Evolutionary conservation across 345 rosid genomes (phyloP), one percentile per base, ranked within the genome.

Genomic region (Hibiscus syriacus): DNA sequence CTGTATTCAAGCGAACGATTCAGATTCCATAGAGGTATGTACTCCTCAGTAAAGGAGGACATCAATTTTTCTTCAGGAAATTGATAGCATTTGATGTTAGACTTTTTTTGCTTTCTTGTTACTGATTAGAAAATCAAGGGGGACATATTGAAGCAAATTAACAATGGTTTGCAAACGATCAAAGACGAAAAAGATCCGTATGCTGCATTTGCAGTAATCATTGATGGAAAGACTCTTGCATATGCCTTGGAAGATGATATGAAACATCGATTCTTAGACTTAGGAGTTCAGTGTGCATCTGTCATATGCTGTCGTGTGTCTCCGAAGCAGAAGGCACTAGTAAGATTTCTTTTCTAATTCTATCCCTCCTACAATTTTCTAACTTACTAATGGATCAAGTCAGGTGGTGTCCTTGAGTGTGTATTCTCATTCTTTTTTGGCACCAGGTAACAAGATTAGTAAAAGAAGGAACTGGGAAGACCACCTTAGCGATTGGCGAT

Each of bases 401-500:
- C 62, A 11, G 55, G 38, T 48, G 29, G 50, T n/a, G 12, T 49
- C 36, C 27, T 10, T 11, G n/a, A 38, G 4, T 55, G 26, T 62
- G 22, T 52, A 63, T 50, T 61, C 45, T 45, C 14, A 23, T 75
- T 67, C 39, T 61, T 36, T 43, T 63, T 52, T 22, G 72, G 67
- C 57, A 4, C 30, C 68, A 93, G 98, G 96, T 94, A 46, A 88
- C 94, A 4, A 83, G 99, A 70, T 66, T 94, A 80, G 99, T 94
- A 52, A 91, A 87, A 85, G 81, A 86, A 66, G 97, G 99, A 64
- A 91, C 98, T 1, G 87, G 95, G 26, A 91, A 80, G 82, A 91
- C 98, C 25, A 94, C 99, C 39, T 70, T 94, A 72, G 99, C 92
- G 7, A 83, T 94, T 56, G 99, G 99, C 70, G 99, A 94, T 74